Conservation (phyloP, 2,329 filamentous ascomycete species). For the Torrubiella hemipterigena region DNA sequence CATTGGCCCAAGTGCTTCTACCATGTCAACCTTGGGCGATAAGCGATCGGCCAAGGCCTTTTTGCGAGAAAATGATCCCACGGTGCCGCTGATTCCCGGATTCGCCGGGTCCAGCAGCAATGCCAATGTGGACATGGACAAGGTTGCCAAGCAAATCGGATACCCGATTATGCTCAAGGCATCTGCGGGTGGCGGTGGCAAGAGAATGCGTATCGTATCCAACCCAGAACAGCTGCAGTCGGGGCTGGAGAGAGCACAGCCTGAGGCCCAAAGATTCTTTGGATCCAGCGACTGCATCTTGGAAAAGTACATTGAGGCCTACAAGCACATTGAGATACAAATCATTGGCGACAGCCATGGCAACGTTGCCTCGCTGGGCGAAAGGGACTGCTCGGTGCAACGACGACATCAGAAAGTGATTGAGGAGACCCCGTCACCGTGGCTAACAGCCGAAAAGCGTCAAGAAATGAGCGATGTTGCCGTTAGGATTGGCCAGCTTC, state of each 20-base stretch:
- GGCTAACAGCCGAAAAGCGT: constrained; percentile 14
- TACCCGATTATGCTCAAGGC: constrained; percentile 30
- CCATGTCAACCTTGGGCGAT: constrained; percentile 43
- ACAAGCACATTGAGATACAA: constrained; percentile 32
- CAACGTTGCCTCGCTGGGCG: constrained; percentile 21
- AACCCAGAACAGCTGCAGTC: constrained; percentile 1
- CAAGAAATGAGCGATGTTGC: constrained; percentile 19
- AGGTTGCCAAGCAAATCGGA: constrained; percentile 10
- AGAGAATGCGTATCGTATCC: constrained; percentile 19
- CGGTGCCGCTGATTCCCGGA: background rate
- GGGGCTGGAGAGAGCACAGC: constrained; percentile 14
- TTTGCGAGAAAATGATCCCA: background rate
- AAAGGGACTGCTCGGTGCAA: constrained; percentile 33
- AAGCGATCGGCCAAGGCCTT: constrained; percentile 40
- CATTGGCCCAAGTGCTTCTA: constrained; percentile 40
- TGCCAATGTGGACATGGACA: background rate
- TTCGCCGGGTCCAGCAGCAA: background rate
- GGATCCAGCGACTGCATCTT: constrained; percentile 21
- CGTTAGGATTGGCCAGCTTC: constrained; percentile 14
- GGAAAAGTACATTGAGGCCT: constrained; percentile 23
- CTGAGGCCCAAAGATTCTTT: constrained; percentile 22
- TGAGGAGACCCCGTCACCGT: constrained; percentile 21
- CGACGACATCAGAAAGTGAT: constrained; percentile 33
- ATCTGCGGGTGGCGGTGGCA: constrained; percentile 28
- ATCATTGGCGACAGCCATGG: constrained; percentile 28